A percentile compares a stretch with the other conserved stretches of the same genome.
These are phyloP conservation scores for Lactarius indigo DNA, from an alignment of 768 basidiomycete genomes.

Conservation along the genomic window DNA sequence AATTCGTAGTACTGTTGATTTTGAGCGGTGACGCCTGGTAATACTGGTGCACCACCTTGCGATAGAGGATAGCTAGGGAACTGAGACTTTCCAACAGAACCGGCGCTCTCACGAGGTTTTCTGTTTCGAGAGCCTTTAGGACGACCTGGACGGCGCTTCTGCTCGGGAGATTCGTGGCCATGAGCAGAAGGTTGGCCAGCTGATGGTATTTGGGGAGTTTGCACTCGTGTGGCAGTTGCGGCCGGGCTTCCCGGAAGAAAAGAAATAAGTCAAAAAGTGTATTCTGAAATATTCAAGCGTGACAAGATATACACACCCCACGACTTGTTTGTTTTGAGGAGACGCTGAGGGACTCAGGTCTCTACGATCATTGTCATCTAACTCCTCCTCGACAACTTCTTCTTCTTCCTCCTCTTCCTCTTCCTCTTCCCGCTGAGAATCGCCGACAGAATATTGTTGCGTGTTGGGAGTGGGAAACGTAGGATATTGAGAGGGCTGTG, in stretches of 20 bases:
- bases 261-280: conserved; percentile 20
- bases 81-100: conserved; percentile 42
- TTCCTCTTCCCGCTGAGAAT: conserved; percentile 47
- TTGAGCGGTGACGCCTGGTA: conserved; percentile 50
- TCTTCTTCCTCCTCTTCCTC: conserved; percentile 75
- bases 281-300: conserved; percentile 23
- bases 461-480: conserved; percentile 25
- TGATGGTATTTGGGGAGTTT: conserved; percentile 8
- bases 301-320: conserved; percentile 32
- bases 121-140: conserved; percentile 79
- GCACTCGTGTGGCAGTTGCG: conserved; percentile 20
- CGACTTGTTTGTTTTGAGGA: conserved; percentile 30
- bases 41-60: conserved; percentile 29
- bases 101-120: conserved; percentile 42
- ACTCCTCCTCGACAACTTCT: conserved; percentile 66
- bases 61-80: conserved; percentile 25
- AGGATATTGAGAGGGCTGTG: conserved; percentile 28
- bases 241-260: conserved; percentile 28
- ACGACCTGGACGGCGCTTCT: conserved; percentile 73
- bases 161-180: conserved; percentile 38
- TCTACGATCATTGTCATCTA: conserved; percentile 37
- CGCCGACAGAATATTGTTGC: conserved; percentile 29
- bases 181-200: conserved; percentile 24
- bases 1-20: conserved; percentile 83
- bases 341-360: conserved; percentile 34